These are phyloP conservation scores for Protomyces lactucae-debilis DNA, from an alignment of 1,139 yeast species.

Conservation along the genomic window DNA sequence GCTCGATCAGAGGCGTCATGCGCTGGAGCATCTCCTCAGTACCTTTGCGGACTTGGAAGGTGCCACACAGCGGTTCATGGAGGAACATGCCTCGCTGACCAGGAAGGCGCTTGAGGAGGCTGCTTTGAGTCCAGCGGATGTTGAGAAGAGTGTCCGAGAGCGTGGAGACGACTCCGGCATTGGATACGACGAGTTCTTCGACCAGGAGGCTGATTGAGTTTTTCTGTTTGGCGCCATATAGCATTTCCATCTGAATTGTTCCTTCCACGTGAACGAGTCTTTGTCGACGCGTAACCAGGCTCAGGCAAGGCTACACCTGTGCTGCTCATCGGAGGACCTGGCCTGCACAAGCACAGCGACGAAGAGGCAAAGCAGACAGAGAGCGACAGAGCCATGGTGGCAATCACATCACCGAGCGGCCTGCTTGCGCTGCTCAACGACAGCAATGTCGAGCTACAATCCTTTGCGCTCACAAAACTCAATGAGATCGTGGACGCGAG, in stretches of 20 bases:
- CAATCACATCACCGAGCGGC: constrained; percentile 16
- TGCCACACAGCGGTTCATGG: neutral
- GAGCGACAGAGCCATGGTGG: neutral
- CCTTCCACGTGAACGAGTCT: neutral
- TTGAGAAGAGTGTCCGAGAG: neutral
- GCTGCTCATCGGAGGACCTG: too few species aligned
- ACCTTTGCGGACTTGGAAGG: neutral
- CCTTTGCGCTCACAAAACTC: constrained; percentile 78
- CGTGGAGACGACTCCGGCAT: neutral
- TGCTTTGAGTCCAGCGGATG: neutral
- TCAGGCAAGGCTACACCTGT: too few species aligned
- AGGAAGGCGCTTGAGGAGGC: neutral
- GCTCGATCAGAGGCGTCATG: too few species aligned
- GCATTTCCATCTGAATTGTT: neutral
- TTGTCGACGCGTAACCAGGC: neutral
- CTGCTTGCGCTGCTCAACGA: constrained; percentile 84
- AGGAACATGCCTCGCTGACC: neutral
- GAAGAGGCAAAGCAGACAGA: neutral
- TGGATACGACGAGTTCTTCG: neutral
- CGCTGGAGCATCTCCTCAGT: too few species aligned
- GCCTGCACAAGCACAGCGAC: neutral
- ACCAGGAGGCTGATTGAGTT: neutral
- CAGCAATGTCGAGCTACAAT: constrained; percentile 67
- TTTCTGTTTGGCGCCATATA: neutral
- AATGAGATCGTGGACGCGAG: constrained; percentile 80